phyloP scores from a whole-genome alignment of 257 asterid species.

The Craterostigma plantagineum region DNA sequence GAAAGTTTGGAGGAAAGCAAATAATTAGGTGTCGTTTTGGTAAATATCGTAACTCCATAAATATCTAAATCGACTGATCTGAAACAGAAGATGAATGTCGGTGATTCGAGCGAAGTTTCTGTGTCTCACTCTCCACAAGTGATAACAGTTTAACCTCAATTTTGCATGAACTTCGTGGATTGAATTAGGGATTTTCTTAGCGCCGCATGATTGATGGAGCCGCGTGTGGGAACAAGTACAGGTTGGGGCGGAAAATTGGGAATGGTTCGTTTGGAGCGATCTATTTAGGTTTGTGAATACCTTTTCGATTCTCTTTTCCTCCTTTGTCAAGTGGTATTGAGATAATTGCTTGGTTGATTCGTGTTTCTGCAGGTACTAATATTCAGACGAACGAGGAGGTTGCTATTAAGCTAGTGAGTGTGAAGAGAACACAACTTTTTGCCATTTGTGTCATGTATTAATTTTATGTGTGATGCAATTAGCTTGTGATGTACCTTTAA shows the following conservation, averaged over 20 bases:
- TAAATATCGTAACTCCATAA: too few species aligned
- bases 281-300: slow-evolving; percentile 22
- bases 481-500: slow-evolving; percentile 2
- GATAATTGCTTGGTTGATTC: too few species aligned
- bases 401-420: slow-evolving; percentile 45
- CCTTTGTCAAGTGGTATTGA: not conserved
- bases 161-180: too few species aligned
- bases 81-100: too few species aligned
- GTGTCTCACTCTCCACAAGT: too few species aligned
- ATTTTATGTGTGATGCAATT: not conserved
- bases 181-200: too few species aligned
- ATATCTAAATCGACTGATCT: too few species aligned
- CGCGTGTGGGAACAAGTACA: slow-evolving; percentile 47
- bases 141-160: too few species aligned
- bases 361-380: slow-evolving; percentile 28
- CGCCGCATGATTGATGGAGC: slow-evolving; percentile 23
- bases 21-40: too few species aligned
- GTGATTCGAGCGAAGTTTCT: too few species aligned
- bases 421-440: not conserved
- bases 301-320: not conserved
- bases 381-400: slow-evolving; percentile 61
- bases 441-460: not conserved
- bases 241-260: slow-evolving; percentile 53
- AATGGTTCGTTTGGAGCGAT: slow-evolving; percentile 63
- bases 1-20: too few species aligned